Base-by-base conservation (phyloP, 108 stramenopile species). In the Pseudonitzschia multiseries region DNA sequence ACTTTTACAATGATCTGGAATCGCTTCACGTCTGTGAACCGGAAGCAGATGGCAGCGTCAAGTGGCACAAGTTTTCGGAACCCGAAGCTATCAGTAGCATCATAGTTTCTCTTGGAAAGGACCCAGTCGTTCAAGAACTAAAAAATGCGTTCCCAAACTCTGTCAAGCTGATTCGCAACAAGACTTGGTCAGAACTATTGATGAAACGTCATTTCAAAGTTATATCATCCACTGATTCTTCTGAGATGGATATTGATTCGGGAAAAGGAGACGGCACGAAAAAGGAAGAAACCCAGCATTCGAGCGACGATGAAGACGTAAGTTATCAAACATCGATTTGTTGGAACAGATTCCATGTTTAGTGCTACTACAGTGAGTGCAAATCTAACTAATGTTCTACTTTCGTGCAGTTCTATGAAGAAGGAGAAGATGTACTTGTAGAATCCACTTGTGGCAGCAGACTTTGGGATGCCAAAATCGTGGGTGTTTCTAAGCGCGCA, bases 61-160 rank as follows among this genome's bases (percentile, higher is more conserved):
- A 72, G 52, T 90, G 87, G 89, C 78, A 86, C 52, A 80, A 88
- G 57, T 93, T 78, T 70, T 64, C 75, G 0, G 74, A 84, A 29
- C 81, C 87, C 42, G 94, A 89, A 60, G 79, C 70, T 43, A 92
- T 96, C 51, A 89, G 92, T 32, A 86, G 90, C 44, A 83, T 96
- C 15, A 91, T 96, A 29, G 78, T 84, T 48, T 72, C 80, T 65
- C 79, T 96, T n/a, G 85, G 88, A 24, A 86, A 87, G 53, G 83
- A 91, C 32, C 67, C 75, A 0, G 74, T 89, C 5, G 79, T 76
- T 20, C 81, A 84, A 43, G 78, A 83, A 40, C 64, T 96, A 46
- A 89, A 82, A 70, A 77, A 80, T 40, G 50, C 76, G 24, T 96
- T 80, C 66, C 86, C 89, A 18, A 70, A 83, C 33, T 81, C 90